Base-by-base conservation (phyloP, 139 green algal genomes). In the Chlamydomonas sp. region DNA sequence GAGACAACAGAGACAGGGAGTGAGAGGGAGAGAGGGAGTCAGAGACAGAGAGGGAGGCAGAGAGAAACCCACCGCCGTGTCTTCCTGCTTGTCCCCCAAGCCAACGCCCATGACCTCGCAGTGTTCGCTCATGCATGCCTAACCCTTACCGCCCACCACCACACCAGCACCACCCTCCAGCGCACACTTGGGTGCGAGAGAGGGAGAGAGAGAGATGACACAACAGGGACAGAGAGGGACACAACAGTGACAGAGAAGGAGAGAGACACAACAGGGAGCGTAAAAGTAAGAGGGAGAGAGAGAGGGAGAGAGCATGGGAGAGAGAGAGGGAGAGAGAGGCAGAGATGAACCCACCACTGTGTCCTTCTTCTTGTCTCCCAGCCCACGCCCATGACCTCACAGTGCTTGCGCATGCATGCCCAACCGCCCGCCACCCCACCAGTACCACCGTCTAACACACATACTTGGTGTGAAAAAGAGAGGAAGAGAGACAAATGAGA, bases 311-410 rank as follows among this genome's bases (percentile, higher is more conserved):
- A 54, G 43, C 20, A 20, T 26, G 43, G 13, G 43, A 13, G 43
- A 54, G 43, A 54, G 43, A 54, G 43, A 54, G 16, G 20, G 43
- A 54, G 20, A 2, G 3, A 8, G 2, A n/a, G n/a, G n/a, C n/a
- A n/a, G n/a, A n/a, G n/a, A n/a, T 5, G 22, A 57, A 57, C 34
- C 54, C 60, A 68, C 85, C 16, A 89, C 72, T 6, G 73, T 85
- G 67, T 90, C 85, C 5, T 39, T 69, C 5, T 70, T 47, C 16
- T 58, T 54, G 20, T 24, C 24, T 8, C 39, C 50, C 10, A 81
- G 37, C 16, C 85, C 85, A 91, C 77, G 24, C 81, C 85, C 84
- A 92, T 91, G 22, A 89, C 33, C 34, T 87, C 80, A n/a, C 85
- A 81, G 47, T 74, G 79, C 48, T 73, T 61, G 5, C 81, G 81